Evolutionary conservation across 2,329 filamentous ascomycete species (phyloP), one percentile per base, ranked within the genome.

Genomic region (Fusarium xyrophilum): DNA sequence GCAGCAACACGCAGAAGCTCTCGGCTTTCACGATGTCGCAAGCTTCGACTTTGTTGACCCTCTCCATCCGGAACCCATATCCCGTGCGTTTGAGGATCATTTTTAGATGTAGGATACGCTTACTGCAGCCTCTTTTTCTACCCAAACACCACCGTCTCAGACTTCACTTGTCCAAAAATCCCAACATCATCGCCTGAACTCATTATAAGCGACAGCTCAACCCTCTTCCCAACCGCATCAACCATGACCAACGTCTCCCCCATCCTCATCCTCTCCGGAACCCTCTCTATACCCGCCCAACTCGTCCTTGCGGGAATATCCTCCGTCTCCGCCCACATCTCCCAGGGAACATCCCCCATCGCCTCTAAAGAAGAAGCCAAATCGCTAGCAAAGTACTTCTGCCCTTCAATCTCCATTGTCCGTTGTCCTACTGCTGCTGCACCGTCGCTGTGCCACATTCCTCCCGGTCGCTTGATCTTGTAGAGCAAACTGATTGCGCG

Each of bases 401-500:
- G 70, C 3, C 70, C 72, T 38, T 74, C 72, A 7, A 71, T 40
- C 10, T 59, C 40, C 72, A 74, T 74, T 25, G 71, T 72, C 9
- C 51, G 62, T 9, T 63, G 46, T 0, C 50, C 53, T 3, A 76
- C 77, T 6, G 61, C 67, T 11, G 75, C 73, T 4, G 74, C 68
- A 3, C 69, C 74, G n/a, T 70, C 67, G 46, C 77, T 78, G 56
- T 71, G 69, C 77, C 76, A 79, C 60, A 75, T 68, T 5, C 76
- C 77, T 33, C 78, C 77, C 17, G 76, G 76, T 21, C 77, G 57
- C n/a, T 75, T 76, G 21, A 73, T 52, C 25, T 56, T 60, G 17
- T 57, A 43, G 9, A 79, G 48, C 6, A 78, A 63, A 7, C 51
- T 39, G 9, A 78, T 50, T 3, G 71, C 74, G 6, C 73, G 65